Percentiles rank a stretch among this genome's conserved stretches.
Evolutionary conservation across 2,329 filamentous ascomycete species (phyloP).

Genomic region (Chrysosporium keratinophilum): DNA sequence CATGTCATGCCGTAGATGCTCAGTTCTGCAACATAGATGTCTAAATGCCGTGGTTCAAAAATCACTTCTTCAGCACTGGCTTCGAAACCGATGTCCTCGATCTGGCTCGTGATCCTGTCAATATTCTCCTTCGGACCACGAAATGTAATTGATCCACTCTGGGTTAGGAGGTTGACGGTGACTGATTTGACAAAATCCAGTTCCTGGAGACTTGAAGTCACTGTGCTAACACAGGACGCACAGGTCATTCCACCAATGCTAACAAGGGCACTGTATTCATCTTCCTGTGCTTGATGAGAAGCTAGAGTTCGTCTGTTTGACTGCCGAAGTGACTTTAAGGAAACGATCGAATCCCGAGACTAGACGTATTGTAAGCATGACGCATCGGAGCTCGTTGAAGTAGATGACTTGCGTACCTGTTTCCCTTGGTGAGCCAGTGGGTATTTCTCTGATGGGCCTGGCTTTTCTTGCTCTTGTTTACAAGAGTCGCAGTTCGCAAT

Average conservation of each 20-base stretch:
- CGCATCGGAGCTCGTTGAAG: neutral
- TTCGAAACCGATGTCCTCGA: conserved; percentile 43
- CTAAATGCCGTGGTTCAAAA: conserved; percentile 12
- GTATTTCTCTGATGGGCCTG: neutral
- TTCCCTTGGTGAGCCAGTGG: neutral
- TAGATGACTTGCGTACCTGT: neutral
- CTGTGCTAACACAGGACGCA: conserved; percentile 54
- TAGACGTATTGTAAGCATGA: neutral
- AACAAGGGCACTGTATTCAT: conserved; percentile 24
- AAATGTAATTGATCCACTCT: conserved; percentile 55
- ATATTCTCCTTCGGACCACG: conserved; percentile 38
- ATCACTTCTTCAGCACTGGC: conserved; percentile 32
- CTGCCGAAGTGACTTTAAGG: conserved; percentile 11
- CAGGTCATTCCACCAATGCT: conserved; percentile 65
- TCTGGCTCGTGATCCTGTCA: conserved; percentile 38
- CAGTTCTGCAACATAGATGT: conserved; percentile 35
- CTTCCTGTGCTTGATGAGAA: neutral
- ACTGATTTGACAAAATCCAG: conserved; percentile 49
- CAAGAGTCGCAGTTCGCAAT: conserved; percentile 44
- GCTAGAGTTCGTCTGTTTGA: neutral
- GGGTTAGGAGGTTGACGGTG: conserved; percentile 55
- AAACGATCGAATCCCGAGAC: neutral
- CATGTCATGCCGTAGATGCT: conserved; percentile 50
- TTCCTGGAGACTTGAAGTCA: conserved; percentile 51
- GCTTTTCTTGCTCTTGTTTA: conserved; percentile 30